Base-by-base conservation (phyloP, 805 yeast genomes). In the Hanseniaspora singularis region DNA sequence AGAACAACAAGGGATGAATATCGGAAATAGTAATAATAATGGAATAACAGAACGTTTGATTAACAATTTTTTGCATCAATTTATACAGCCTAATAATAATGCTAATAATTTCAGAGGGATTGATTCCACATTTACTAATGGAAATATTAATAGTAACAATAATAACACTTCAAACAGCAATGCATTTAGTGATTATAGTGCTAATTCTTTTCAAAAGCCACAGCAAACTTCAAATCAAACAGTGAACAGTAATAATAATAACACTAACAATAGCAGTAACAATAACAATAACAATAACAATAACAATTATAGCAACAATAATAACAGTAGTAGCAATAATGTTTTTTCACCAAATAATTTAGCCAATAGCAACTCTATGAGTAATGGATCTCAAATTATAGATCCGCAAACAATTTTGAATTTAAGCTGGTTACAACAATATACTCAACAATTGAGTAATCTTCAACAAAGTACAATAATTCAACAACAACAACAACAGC, bases 351-450 rank as follows among this genome's bases (percentile, higher is more conserved):
- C 38, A 5, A 19, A 6, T 6, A 11, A 18, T n/a, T n/a, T n/a
- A n/a, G n/a, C n/a, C n/a, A n/a, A n/a, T n/a, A n/a, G n/a, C n/a
- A 20, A 33, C 26, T 3, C 10, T 33, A 3, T 4, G 15, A 19
- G 16, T 14, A 33, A 33, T 33, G 22, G 19, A 5, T 11, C 19
- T n/a, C 28, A 23, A 9, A 19, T 18, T 9, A 11, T 36, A 8
- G 39, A 36, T 36, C 27, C 39, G 7, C 39, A 36, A 15, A 30
- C 39, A 4, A 15, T 36, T 4, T 23, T 36, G 20, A 36, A 36
- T 18, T 19, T 36, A 30, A 15, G 8, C 8, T 36, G 39, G 39
- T 12, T 36, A 20, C 61, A 54, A 23, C 59, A 57, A 18, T 53
- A 53, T 24, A 50, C 40, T 24, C 49, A 30, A 9, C 49, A 46